Evolutionary conservation across 2,329 filamentous ascomycete species (phyloP).

Genomic region (Penicillium expansum): DNA sequence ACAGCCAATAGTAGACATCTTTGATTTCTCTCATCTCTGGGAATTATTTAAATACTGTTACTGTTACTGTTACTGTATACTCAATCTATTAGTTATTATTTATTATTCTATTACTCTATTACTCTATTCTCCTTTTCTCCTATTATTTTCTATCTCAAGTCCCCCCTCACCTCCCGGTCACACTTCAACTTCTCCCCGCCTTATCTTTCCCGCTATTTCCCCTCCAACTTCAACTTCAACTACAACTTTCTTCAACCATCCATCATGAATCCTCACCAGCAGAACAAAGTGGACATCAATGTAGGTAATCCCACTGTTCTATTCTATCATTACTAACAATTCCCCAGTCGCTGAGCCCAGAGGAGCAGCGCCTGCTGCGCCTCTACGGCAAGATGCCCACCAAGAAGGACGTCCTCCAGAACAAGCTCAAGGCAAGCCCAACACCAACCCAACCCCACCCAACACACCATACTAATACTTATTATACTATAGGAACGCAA

Average conservation of each 20-base stretch:
- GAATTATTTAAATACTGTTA: neutral
- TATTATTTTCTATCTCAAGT: neutral
- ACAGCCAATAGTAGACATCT: neutral
- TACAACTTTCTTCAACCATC: slow-evolving; percentile 10
- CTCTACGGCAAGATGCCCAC: slow-evolving; percentile 97
- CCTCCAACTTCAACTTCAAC: neutral
- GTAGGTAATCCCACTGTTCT: slow-evolving; percentile 56
- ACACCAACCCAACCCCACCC: neutral
- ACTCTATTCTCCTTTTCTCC: too few species aligned
- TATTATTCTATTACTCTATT: neutral
- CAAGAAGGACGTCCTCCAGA: slow-evolving; percentile 93
- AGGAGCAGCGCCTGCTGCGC: slow-evolving; percentile 94
- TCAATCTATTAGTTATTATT: neutral
- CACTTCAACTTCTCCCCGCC: slow-evolving; percentile 6
- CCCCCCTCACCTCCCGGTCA: neutral
- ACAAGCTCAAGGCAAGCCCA: slow-evolving; percentile 75
- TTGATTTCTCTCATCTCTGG: neutral
- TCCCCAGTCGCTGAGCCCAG: slow-evolving; percentile 76
- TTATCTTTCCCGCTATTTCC: slow-evolving; percentile 7
- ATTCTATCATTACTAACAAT: neutral
- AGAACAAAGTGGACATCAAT: slow-evolving; percentile 96
- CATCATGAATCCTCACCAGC: slow-evolving; percentile 91
- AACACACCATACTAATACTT: neutral
- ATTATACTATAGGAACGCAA: slow-evolving; percentile 73
- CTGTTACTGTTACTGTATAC: neutral